phyloP scores from a whole-genome alignment of 2,329 filamentous ascomycete species.

The Apiospora sp. region DNA sequence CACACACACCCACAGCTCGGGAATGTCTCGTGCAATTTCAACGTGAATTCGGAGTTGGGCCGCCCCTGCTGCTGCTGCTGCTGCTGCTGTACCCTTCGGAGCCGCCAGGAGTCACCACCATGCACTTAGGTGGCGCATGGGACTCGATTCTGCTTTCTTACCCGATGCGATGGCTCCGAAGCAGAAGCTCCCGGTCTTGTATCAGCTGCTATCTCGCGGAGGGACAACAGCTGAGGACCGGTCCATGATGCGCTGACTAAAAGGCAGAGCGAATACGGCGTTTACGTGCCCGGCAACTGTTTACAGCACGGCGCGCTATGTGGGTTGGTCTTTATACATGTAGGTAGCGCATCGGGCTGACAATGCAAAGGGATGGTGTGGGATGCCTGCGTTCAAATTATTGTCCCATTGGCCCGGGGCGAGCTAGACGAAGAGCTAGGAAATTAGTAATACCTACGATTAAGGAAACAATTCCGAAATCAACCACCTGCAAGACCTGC shows the following conservation, averaged over 20 bases:
- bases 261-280: constrained; percentile 10
- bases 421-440: neutral
- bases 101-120: neutral
- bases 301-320: constrained; percentile 1
- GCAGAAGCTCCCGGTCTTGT: neutral
- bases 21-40: constrained; percentile 21
- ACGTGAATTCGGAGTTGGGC: constrained; percentile 12
- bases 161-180: neutral
- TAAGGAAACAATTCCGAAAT: constrained; percentile 21
- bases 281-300: neutral
- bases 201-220: neutral
- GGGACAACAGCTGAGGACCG: neutral
- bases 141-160: neutral
- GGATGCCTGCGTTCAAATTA: neutral
- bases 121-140: constrained; percentile 2
- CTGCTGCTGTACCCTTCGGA: neutral
- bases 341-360: constrained; percentile 10
- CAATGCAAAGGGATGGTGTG: constrained; percentile 13
- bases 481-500: neutral
- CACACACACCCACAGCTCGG: constrained; percentile 20
- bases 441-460: constrained; percentile 16
- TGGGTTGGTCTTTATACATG: neutral
- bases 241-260: neutral
- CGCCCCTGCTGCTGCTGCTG: constrained; percentile 10
- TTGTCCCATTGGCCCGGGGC: constrained; percentile 13